phyloP scores from a whole-genome alignment of 768 basidiomycete genomes.

The Sporobolomyces roseus region DNA sequence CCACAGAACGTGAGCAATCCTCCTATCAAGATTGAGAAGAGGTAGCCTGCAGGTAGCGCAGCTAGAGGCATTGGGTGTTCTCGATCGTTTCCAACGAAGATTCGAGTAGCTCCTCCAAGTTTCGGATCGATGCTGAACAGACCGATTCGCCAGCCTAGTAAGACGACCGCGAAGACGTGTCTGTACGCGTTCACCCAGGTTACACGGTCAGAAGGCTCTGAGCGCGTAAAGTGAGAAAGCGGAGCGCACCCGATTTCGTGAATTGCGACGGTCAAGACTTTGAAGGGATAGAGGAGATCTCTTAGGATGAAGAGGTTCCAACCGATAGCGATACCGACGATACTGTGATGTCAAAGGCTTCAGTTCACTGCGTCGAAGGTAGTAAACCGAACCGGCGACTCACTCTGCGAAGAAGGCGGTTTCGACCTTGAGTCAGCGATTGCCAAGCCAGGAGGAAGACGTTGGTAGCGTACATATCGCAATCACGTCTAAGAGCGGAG shows the following conservation, averaged over 20 bases:
- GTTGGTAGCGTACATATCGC: constrained; percentile 28
- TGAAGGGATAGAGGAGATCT: constrained; percentile 42
- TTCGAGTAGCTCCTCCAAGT: constrained; percentile 31
- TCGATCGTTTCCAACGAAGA: constrained; percentile 7
- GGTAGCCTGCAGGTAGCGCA: constrained; percentile 23
- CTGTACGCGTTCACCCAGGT: background rate
- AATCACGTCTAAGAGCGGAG: constrained; percentile 26
- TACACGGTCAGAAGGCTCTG: background rate
- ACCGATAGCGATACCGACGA: constrained; percentile 38
- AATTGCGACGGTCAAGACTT: constrained; percentile 32
- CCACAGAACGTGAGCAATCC: constrained; percentile 37
- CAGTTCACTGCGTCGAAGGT: background rate
- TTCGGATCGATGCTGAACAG: constrained; percentile 35
- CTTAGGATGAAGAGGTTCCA: constrained; percentile 43
- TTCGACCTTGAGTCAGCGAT: background rate
- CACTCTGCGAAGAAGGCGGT: too few relatives aligned
- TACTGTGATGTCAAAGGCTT: background rate
- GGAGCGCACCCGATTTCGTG: constrained; percentile 37
- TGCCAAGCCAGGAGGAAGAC: background rate
- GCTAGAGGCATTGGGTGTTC: constrained; percentile 18
- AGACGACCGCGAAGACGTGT: constrained; percentile 34
- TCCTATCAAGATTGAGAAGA: constrained; percentile 36
- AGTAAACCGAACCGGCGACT: too few relatives aligned
- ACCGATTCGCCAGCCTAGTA: constrained; percentile 30
- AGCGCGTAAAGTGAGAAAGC: background rate